Conservation (phyloP, 2,329 filamentous ascomycete species). For the Meredithiella fracta region DNA sequence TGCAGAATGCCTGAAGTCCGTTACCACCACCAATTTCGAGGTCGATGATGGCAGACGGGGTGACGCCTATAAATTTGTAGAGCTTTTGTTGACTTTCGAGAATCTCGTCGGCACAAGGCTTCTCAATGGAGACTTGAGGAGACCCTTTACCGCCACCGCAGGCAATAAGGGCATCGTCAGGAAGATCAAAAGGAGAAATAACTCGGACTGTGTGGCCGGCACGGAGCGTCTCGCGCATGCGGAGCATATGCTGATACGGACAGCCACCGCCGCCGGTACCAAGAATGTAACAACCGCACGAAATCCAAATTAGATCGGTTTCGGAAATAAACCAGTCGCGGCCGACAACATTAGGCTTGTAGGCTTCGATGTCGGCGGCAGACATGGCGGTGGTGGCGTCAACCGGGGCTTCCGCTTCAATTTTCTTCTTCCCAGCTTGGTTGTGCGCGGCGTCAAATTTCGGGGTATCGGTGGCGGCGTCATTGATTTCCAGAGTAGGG, state of each 20-base stretch:
- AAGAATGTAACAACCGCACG: conserved; percentile 43
- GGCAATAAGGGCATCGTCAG: conserved; percentile 34
- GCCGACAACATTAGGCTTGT: conserved; percentile 33
- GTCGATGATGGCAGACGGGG: conserved; percentile 38
- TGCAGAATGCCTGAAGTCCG: conserved; percentile 40
- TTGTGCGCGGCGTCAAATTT: conserved; percentile 5
- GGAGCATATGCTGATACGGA: conserved; percentile 35
- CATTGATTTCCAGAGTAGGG: conserved; percentile 4
- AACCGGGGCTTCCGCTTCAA: conserved; percentile 6
- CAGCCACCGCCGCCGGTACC: conserved; percentile 44
- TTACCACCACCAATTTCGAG: conserved; percentile 53
- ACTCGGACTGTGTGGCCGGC: conserved; percentile 34
- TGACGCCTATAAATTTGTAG: conserved; percentile 30
- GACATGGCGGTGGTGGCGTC: conserved; percentile 12
- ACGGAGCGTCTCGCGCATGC: conserved; percentile 33
- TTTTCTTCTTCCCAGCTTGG: conserved; percentile 19
- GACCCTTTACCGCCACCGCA: conserved; percentile 42
- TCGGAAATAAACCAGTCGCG: conserved; percentile 41
- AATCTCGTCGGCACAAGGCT: conserved; percentile 40
- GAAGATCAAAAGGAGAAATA: conserved; percentile 32
- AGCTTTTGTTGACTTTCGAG: conserved; percentile 34
- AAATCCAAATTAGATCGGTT: conserved; percentile 39
- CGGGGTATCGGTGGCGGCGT: background rate
- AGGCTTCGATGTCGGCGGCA: conserved; percentile 24
- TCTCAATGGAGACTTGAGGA: conserved; percentile 44